Evolutionary conservation across 257 asterid genomes (phyloP).

Genomic region (Solanum habrochaites): DNA sequence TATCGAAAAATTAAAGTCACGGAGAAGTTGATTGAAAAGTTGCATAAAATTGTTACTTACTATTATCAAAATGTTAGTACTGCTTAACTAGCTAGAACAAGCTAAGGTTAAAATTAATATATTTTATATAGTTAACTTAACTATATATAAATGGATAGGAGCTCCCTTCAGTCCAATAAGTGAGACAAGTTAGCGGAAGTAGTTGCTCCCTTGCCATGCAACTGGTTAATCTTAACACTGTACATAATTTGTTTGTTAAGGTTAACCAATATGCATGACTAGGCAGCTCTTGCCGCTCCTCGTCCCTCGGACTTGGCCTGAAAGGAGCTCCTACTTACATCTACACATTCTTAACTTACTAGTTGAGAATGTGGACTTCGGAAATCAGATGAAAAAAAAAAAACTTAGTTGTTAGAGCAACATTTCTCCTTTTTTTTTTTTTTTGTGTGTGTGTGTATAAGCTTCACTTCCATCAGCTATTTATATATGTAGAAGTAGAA

Average conservation of each 20-base stretch:
- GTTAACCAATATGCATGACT: slow-evolving; percentile 46
- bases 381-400: too few species aligned
- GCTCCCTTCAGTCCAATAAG: slow-evolving; percentile 56
- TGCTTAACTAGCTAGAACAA: neutral
- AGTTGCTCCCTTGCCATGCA: slow-evolving; percentile 62
- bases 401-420: neutral
- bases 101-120: neutral
- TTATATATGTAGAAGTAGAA: neutral
- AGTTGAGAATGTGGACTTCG: too few species aligned
- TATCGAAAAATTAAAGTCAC: neutral
- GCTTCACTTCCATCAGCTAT: neutral
- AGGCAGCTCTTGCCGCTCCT: slow-evolving; percentile 45
- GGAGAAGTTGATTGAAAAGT: neutral
- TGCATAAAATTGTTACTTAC: neutral
- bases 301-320: slow-evolving; percentile 37
- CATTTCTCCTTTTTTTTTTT: neutral
- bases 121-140: too few species aligned
- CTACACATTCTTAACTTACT: neutral
- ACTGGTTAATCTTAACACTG: slow-evolving; percentile 17
- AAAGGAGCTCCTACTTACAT: slow-evolving; percentile 30
- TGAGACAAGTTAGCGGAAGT: slow-evolving; percentile 21
- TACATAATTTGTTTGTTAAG: neutral
- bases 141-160: neutral
- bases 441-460: neutral
- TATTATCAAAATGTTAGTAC: neutral